A percentile compares a stretch with the other conserved stretches of the same genome.
phyloP scores from a whole-genome alignment of 1,284 basidiomycete species.

The Irpex sp. region DNA sequence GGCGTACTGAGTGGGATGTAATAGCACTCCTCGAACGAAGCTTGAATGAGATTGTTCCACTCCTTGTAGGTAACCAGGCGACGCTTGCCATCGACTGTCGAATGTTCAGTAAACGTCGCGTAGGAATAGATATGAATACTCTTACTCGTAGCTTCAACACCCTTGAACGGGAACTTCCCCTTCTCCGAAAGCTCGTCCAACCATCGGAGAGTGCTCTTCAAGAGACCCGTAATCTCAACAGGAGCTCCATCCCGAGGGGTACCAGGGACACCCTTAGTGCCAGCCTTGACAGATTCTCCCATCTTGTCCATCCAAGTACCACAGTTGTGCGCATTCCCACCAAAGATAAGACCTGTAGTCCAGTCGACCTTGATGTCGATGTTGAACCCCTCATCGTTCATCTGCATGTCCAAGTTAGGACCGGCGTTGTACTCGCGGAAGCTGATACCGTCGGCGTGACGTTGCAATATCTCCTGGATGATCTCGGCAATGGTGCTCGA shows the following conservation, averaged over 20 bases:
- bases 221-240: slow-evolving; percentile 89
- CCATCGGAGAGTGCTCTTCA: slow-evolving; percentile 94
- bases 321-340: slow-evolving; percentile 82
- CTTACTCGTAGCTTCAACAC: slow-evolving; percentile 77
- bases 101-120: slow-evolving; percentile 5
- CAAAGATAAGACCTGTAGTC: slow-evolving; percentile 86
- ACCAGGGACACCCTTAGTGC: slow-evolving; percentile 91
- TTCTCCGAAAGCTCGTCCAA: slow-evolving; percentile 59
- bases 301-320: slow-evolving; percentile 99
- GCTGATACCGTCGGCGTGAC: slow-evolving; percentile 88
- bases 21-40: slow-evolving; percentile 86
- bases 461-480: slow-evolving; percentile 93
- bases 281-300: slow-evolving; percentile 87
- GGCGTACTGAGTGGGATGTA: slow-evolving; percentile 77
- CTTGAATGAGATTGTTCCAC: slow-evolving; percentile 84
- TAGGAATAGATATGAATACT: not conserved
- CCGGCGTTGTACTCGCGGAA: slow-evolving; percentile 98
- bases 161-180: slow-evolving; percentile 85
- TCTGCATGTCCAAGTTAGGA: slow-evolving; percentile 92
- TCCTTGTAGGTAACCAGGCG: slow-evolving; percentile 82
- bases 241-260: slow-evolving; percentile 95
- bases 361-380: slow-evolving; percentile 94
- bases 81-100: slow-evolving; percentile 65
- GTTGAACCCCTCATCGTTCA: slow-evolving; percentile 90
- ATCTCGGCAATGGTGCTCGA: slow-evolving; percentile 85